A percentile compares a stretch with the other conserved stretches of the same genome.
These are phyloP conservation scores for Nemania sp. DNA, from an alignment of 2,329 filamentous ascomycete species.

Conservation along the genomic window DNA sequence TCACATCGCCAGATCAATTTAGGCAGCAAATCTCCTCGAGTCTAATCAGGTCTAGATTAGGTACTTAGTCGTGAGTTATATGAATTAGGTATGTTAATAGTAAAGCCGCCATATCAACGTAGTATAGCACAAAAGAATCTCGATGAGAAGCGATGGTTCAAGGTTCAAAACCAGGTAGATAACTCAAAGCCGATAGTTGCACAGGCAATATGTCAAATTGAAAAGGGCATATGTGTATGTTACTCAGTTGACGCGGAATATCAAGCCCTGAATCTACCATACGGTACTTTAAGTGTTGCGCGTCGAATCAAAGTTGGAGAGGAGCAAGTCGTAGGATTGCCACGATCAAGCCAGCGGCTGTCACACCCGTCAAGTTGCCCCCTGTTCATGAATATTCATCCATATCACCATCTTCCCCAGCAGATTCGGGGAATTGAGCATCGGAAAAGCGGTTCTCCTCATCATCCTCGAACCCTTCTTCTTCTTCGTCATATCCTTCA, in stretches of 20 bases:
- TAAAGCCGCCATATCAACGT: no score
- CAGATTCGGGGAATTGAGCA: conserved; percentile 23
- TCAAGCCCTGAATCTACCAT: neutral
- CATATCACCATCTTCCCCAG: conserved; percentile 14
- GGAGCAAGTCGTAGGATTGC: neutral
- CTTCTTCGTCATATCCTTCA: conserved; percentile 14
- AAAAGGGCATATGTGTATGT: neutral
- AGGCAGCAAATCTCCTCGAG: no score
- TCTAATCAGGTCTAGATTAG: no score
- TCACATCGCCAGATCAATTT: no score
- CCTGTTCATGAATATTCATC: neutral
- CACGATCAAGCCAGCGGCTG: neutral
- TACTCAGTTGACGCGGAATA: neutral
- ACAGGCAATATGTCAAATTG: neutral
- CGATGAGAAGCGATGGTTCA: no score
- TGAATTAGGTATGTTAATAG: no score
- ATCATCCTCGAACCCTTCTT: conserved; percentile 10
- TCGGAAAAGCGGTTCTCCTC: conserved; percentile 5
- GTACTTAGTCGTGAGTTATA: no score
- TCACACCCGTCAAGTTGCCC: neutral
- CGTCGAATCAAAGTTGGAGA: neutral
- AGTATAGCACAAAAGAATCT: no score
- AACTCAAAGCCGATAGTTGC: no score
- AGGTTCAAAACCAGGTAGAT: no score
- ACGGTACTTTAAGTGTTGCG: neutral